Evolutionary conservation across 495 filamentous ascomycete species (phyloP).

Genomic region (Aspergillus ellipticus): DNA sequence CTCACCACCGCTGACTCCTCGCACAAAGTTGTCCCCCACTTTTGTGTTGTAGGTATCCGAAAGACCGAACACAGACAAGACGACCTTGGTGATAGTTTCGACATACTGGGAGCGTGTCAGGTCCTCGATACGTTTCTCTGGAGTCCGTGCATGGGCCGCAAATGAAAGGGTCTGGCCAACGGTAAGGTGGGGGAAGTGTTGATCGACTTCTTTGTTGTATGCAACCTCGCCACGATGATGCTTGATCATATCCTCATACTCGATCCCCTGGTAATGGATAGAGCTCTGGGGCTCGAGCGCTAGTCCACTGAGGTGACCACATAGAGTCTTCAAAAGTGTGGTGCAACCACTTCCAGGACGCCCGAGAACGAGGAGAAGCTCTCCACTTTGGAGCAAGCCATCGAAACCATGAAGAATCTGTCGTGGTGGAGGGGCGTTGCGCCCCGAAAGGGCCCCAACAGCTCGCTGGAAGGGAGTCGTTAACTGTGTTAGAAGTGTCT

Average conservation of each 20-base stretch:
- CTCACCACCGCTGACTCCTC: constrained; percentile 79
- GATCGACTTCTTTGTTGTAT: constrained; percentile 60
- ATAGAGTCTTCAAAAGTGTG: constrained; percentile 36
- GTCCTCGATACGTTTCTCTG: constrained; percentile 36
- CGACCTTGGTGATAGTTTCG: constrained; percentile 46
- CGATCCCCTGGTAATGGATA: constrained; percentile 47
- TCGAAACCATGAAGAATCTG: constrained; percentile 34
- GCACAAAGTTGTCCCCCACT: constrained; percentile 46
- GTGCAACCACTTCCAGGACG: constrained; percentile 39
- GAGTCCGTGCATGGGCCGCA: constrained; percentile 49
- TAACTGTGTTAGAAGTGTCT: constrained; percentile 42
- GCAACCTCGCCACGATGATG: constrained; percentile 59
- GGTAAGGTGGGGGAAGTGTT: constrained; percentile 61
- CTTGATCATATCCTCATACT: constrained; percentile 47
- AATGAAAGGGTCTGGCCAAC: constrained; percentile 63
- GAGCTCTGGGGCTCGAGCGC: constrained; percentile 30
- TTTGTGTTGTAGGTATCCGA: constrained; percentile 50
- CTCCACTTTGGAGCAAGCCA: constrained; percentile 32
- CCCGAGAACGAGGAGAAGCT: constrained; percentile 40
- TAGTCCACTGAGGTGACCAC: constrained; percentile 33
- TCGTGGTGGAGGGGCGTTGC: constrained; percentile 12
- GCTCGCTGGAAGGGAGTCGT: constrained; percentile 35
- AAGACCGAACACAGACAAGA: constrained; percentile 57
- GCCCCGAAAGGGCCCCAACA: constrained; percentile 27
- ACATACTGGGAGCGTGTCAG: constrained; percentile 40